Percentiles rank a stretch among this genome's conserved stretches.
Evolutionary conservation across 2,329 filamentous ascomycete genomes (phyloP).

Genomic region (Coleophoma crateriformis): DNA sequence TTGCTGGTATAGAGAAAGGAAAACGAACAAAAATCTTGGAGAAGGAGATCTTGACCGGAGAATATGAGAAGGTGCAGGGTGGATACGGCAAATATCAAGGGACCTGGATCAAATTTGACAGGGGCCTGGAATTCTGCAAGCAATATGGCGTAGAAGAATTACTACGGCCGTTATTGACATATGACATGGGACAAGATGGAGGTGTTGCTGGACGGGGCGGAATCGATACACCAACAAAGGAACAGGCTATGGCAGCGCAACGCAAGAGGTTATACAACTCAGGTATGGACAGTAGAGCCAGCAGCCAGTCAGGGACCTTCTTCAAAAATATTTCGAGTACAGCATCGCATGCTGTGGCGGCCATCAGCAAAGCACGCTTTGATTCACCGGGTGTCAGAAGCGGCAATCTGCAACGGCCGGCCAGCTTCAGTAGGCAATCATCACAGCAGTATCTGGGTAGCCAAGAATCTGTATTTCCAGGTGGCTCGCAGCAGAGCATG

Average conservation of each 20-base stretch:
- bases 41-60: slow-evolving; percentile 93
- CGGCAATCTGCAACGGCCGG: slow-evolving; percentile 55
- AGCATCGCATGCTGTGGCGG: slow-evolving; percentile 86
- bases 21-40: slow-evolving; percentile 97
- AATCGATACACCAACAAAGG: slow-evolving; percentile 93
- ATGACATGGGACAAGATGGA: slow-evolving; percentile 75
- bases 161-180: slow-evolving; percentile 68
- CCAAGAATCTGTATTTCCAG: slow-evolving; percentile 60
- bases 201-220: slow-evolving; percentile 65
- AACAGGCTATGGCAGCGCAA: slow-evolving; percentile 95
- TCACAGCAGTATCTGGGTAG: slow-evolving; percentile 60
- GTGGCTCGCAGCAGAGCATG: slow-evolving; percentile 80
- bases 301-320: slow-evolving; percentile 74
- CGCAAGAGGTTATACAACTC: slow-evolving; percentile 87
- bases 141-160: slow-evolving; percentile 73
- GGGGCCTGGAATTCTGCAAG: slow-evolving; percentile 86
- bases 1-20: slow-evolving; percentile 94
- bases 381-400: slow-evolving; percentile 72
- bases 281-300: slow-evolving; percentile 61
- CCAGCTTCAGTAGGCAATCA: slow-evolving; percentile 66
- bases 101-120: slow-evolving; percentile 94
- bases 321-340: slow-evolving; percentile 96
- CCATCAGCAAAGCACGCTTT: slow-evolving; percentile 92
- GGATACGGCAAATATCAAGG: slow-evolving; percentile 99
- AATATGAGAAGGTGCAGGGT: slow-evolving; percentile 97